These are phyloP conservation scores for Sisymbrium irio DNA, from an alignment of 345 rosid genomes.

Conservation along the genomic window DNA sequence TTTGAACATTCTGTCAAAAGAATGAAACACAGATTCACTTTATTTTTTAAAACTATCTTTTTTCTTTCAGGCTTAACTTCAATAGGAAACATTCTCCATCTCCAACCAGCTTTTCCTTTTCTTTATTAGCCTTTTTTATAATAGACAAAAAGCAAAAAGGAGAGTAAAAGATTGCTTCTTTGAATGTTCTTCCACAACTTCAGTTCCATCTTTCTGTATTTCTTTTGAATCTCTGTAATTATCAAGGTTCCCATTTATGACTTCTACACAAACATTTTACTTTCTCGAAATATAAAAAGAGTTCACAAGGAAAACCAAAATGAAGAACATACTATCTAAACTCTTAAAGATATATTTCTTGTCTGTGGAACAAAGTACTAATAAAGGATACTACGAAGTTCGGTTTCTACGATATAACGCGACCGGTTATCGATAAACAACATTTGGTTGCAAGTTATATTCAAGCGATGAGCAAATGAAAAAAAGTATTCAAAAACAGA, in stretches of 20 bases:
- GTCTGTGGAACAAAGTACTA: neutral
- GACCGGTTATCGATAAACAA: neutral
- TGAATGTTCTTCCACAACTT: conserved; percentile 33
- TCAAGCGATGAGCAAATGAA: neutral
- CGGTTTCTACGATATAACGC: conserved; percentile 1
- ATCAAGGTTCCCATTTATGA: neutral
- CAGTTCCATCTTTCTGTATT: conserved; percentile 24
- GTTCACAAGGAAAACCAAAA: neutral
- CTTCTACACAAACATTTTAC: neutral
- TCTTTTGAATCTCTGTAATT: conserved; percentile 21
- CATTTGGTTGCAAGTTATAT: neutral
- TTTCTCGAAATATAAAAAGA: neutral
- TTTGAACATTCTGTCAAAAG: conserved; percentile 29
- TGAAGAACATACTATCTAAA: conserved; percentile 1
- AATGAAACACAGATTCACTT: conserved; percentile 17
- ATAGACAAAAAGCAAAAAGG: conserved; percentile 24
- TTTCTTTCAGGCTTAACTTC: conserved; percentile 27
- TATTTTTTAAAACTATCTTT: neutral
- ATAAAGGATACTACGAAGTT: neutral
- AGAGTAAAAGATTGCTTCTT: conserved; percentile 9
- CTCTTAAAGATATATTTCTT: neutral
- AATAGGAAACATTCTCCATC: conserved; percentile 37
- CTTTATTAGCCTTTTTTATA: neutral
- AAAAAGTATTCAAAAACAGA: neutral
- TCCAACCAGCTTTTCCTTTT: conserved; percentile 29